A percentile compares a stretch with the other conserved stretches of the same genome.
These are phyloP conservation scores for Penicillium sclerotiorum DNA, from an alignment of 2,329 filamentous ascomycete species.

Conservation along the genomic window DNA sequence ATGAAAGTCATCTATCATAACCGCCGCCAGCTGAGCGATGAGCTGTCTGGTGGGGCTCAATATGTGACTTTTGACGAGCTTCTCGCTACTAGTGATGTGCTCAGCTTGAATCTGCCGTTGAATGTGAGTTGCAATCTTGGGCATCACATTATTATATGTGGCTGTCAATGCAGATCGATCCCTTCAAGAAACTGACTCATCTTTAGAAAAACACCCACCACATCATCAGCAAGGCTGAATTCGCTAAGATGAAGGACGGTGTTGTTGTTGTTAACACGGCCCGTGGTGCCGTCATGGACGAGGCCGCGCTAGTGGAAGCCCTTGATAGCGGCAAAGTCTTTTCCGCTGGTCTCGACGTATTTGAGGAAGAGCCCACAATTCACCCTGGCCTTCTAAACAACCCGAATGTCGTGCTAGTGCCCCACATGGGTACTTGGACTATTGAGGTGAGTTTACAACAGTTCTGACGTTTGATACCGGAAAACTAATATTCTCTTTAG, in stretches of 20 bases:
- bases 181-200: slow-evolving; percentile 6
- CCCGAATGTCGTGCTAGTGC: slow-evolving; percentile 71
- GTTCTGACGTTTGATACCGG: neutral
- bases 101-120: slow-evolving; percentile 78
- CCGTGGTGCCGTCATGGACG: slow-evolving; percentile 79
- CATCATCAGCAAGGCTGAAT: slow-evolving; percentile 71
- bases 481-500: slow-evolving; percentile 29
- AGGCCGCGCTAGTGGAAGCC: slow-evolving; percentile 74
- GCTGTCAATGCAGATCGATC: too few relatives aligned
- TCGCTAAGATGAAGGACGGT: slow-evolving; percentile 75
- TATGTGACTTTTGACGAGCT: slow-evolving; percentile 71
- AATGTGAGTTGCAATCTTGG: slow-evolving; percentile 70
- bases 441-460: slow-evolving; percentile 53
- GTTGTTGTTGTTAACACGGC: slow-evolving; percentile 81
- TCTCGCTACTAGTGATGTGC: slow-evolving; percentile 69
- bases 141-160: too few relatives aligned
- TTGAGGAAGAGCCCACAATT: slow-evolving; percentile 76
- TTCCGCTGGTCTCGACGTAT: slow-evolving; percentile 77
- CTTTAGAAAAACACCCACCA: slow-evolving; percentile 67
- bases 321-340: slow-evolving; percentile 70
- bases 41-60: slow-evolving; percentile 45
- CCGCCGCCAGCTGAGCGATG: slow-evolving; percentile 61
- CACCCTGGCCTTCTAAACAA: slow-evolving; percentile 73
- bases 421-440: slow-evolving; percentile 86
- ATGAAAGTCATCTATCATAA: slow-evolving; percentile 79